These are phyloP conservation scores for Microthlaspi erraticum DNA, from an alignment of 345 rosid species.

Conservation along the genomic window DNA sequence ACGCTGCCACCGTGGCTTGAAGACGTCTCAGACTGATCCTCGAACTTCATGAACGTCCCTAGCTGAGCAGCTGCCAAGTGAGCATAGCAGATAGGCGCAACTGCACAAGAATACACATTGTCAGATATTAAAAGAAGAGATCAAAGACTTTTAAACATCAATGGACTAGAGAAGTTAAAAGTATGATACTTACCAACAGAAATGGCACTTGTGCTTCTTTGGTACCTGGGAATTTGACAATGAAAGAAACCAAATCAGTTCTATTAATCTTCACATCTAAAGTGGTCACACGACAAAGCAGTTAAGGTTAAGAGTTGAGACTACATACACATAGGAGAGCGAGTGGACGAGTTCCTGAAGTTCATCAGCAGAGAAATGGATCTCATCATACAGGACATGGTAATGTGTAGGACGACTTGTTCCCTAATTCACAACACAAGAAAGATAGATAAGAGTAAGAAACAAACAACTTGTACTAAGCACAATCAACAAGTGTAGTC, in stretches of 20 bases:
- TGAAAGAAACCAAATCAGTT: not conserved
- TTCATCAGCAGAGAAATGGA: constrained; percentile 42
- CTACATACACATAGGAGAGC: constrained; percentile 45
- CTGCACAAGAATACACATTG: constrained; percentile 4
- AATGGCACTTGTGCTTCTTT: constrained; percentile 44
- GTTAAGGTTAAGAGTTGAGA: constrained; percentile 1
- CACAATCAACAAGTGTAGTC: not conserved
- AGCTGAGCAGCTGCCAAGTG: constrained; percentile 49
- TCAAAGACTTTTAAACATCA: not conserved
- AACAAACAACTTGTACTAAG: constrained; percentile 13
- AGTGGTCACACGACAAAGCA: not conserved
- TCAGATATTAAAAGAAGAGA: not conserved
- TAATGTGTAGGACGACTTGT: constrained; percentile 47
- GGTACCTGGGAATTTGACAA: constrained; percentile 38
- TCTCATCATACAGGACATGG: constrained; percentile 47
- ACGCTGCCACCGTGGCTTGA: constrained; percentile 43
- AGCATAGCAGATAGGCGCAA: constrained; percentile 48
- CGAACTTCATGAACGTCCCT: constrained; percentile 46
- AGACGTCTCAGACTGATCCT: constrained; percentile 46
- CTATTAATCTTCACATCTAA: not conserved
- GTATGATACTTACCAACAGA: constrained; percentile 42
- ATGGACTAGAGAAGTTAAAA: not conserved
- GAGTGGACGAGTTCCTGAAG: constrained; percentile 48
- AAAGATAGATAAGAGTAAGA: not conserved
- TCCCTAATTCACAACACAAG: constrained; percentile 36